These are phyloP conservation scores for Coemansia sp. DNA, from an alignment of 192 early-diverging fungal genomes.

Conservation along the genomic window DNA sequence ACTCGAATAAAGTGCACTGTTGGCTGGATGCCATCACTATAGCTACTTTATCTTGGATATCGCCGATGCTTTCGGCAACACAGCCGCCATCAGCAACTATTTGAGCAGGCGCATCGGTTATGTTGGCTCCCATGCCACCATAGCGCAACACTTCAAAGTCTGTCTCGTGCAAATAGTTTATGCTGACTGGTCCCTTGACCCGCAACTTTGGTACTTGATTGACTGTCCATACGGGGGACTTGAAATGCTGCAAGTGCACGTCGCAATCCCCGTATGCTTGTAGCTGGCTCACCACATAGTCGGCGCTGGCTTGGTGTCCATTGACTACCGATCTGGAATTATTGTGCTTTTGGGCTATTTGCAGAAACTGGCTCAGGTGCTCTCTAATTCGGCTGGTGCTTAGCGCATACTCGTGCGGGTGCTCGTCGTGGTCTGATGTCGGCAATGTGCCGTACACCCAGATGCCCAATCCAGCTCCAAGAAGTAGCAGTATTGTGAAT, in stretches of 20 bases:
- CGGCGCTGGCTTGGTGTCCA: slow-evolving; percentile 43
- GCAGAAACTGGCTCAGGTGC: slow-evolving; percentile 32
- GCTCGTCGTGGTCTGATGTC: slow-evolving; percentile 38
- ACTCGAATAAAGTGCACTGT: slow-evolving; percentile 56
- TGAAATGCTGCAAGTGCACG: slow-evolving; percentile 36
- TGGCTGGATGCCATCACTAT: slow-evolving; percentile 39
- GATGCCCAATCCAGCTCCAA: slow-evolving; percentile 38
- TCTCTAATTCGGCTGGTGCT: slow-evolving; percentile 29
- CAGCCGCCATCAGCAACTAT: slow-evolving; percentile 55
- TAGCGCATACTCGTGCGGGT: slow-evolving; percentile 48
- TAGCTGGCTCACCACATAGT: slow-evolving; percentile 38
- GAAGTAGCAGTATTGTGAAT: slow-evolving; percentile 30
- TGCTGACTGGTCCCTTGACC: slow-evolving; percentile 9
- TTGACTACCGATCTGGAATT: slow-evolving; percentile 46
- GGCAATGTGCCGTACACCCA: slow-evolving; percentile 51
- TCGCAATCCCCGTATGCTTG: slow-evolving; percentile 32
- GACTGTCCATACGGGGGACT: slow-evolving; percentile 47
- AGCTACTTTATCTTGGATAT: slow-evolving; percentile 55
- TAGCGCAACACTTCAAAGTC: slow-evolving; percentile 57
- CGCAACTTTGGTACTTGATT: slow-evolving; percentile 11
- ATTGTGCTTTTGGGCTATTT: slow-evolving; percentile 39
- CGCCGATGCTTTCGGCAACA: slow-evolving; percentile 25
- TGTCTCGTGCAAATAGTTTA: slow-evolving; percentile 37
- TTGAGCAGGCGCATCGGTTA: slow-evolving; percentile 43
- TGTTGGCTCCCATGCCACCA: slow-evolving; percentile 54